phyloP scores from a whole-genome alignment of 208 protist species.

The Trypanosoma avium region DNA sequence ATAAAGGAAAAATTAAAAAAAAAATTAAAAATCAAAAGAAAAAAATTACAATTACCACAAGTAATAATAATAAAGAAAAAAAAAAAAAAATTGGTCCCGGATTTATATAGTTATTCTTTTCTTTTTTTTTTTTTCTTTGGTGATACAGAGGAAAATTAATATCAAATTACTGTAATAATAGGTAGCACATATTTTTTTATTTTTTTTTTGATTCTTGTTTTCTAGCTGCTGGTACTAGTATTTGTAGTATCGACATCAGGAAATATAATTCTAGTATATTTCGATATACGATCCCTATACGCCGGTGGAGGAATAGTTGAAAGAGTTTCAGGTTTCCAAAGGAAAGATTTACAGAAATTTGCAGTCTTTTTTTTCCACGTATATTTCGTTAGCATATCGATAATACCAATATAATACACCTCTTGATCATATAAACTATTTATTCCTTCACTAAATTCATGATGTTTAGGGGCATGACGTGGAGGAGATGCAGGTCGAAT shows the following conservation, averaged over 20 bases:
- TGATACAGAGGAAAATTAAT: background rate
- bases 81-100: background rate
- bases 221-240: background rate
- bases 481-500: slow-evolving; percentile 5
- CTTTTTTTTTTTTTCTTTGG: background rate
- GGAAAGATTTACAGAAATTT: slow-evolving; percentile 87
- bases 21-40: slow-evolving; percentile 15
- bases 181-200: background rate
- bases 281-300: slow-evolving; percentile 62
- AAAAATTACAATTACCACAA: background rate
- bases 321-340: slow-evolving; percentile 71
- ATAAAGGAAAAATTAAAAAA: slow-evolving; percentile 20
- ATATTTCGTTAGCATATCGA: slow-evolving; percentile 85
- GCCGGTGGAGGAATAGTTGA: slow-evolving; percentile 72
- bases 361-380: slow-evolving; percentile 79
- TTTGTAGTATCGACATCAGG: slow-evolving; percentile 30
- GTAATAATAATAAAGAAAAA: slow-evolving; percentile 6
- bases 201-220: background rate
- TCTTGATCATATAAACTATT: slow-evolving; percentile 71
- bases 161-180: too few relatives aligned
- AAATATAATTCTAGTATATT: slow-evolving; percentile 74
- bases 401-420: slow-evolving; percentile 87
- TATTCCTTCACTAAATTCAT: slow-evolving; percentile 54
- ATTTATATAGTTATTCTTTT: background rate
- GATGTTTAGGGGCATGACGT: background rate